Conservation (phyloP, 73 alveolate species). For the Uronychia binucleata region DNA sequence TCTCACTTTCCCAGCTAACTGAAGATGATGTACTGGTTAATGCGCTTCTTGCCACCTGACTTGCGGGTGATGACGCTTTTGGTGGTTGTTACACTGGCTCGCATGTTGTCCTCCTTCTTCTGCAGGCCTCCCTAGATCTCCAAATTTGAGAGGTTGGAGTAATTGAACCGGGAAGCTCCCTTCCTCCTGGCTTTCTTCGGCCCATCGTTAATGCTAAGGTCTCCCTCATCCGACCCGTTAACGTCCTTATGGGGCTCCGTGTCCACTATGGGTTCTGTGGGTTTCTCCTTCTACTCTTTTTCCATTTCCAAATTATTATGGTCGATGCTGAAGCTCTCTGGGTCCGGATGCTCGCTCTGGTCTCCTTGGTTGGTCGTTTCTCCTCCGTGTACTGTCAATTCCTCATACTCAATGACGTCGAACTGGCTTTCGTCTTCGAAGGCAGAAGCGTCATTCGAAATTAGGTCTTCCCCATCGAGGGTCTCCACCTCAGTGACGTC, state of each 20-base stretch:
- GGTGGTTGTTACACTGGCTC: neutral
- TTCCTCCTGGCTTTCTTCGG: neutral
- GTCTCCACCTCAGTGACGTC: neutral
- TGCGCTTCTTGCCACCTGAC: conserved; percentile 48
- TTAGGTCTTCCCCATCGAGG: neutral
- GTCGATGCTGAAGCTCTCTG: too few species aligned
- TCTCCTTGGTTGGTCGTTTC: too few species aligned
- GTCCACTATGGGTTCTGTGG: too few species aligned
- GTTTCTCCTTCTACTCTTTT: too few species aligned
- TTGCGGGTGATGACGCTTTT: neutral
- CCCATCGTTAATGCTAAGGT: neutral
- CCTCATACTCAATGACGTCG: neutral
- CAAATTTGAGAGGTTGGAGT: neutral
- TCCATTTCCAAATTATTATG: too few species aligned
- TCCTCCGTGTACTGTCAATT: neutral
- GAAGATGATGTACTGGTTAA: conserved; percentile 33
- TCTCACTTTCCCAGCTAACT: conserved; percentile 26
- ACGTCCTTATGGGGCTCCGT: neutral
- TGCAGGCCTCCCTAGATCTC: neutral
- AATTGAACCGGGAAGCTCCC: neutral
- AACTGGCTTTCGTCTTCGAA: neutral
- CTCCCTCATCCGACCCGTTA: neutral
- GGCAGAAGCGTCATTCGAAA: neutral
- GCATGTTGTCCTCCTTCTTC: neutral
- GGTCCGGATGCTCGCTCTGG: too few species aligned